These are phyloP conservation scores for Nemania sp. DNA, from an alignment of 2,329 filamentous ascomycete genomes.

Conservation along the genomic window DNA sequence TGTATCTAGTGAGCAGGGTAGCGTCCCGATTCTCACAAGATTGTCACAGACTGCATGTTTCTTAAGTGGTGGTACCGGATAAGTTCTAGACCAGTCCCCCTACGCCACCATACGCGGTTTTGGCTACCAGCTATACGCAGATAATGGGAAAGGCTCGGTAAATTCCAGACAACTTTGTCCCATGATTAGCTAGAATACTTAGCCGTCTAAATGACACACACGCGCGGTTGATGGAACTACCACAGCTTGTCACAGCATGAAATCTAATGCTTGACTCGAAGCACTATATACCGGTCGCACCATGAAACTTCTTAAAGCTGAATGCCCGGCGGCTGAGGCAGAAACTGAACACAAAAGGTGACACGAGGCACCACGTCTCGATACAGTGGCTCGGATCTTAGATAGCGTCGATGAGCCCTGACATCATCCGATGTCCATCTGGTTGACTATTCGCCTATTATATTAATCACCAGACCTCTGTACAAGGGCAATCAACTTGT, in stretches of 20 bases:
- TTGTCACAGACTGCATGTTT: slow-evolving; percentile 12
- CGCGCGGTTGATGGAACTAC: background rate
- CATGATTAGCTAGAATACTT: slow-evolving; percentile 9
- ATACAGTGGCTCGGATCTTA: slow-evolving; percentile 19
- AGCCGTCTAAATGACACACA: background rate
- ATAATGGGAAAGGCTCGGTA: slow-evolving; percentile 2
- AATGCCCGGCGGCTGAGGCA: slow-evolving; percentile 18
- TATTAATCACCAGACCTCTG: slow-evolving; percentile 20
- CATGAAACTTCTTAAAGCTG: slow-evolving; percentile 15
- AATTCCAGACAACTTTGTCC: background rate
- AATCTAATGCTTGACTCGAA: background rate
- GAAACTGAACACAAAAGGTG: slow-evolving; percentile 22
- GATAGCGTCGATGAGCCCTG: slow-evolving; percentile 29
- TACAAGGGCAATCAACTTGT: slow-evolving; percentile 15
- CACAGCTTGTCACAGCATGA: slow-evolving; percentile 12
- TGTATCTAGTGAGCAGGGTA: slow-evolving; percentile 17
- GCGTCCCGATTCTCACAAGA: slow-evolving; percentile 8
- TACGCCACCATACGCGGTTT: slow-evolving; percentile 28
- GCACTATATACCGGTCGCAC: slow-evolving; percentile 3
- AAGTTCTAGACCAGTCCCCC: slow-evolving; percentile 34
- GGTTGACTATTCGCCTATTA: slow-evolving; percentile 25
- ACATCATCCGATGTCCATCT: slow-evolving; percentile 40
- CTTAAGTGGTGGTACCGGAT: slow-evolving; percentile 25
- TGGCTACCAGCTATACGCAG: slow-evolving; percentile 12
- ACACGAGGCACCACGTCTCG: slow-evolving; percentile 23